A percentile compares a stretch with the other conserved stretches of the same genome.
Evolutionary conservation across 2,329 filamentous ascomycete genomes (phyloP).

Genomic region (Fusarium pseudocircinatum): DNA sequence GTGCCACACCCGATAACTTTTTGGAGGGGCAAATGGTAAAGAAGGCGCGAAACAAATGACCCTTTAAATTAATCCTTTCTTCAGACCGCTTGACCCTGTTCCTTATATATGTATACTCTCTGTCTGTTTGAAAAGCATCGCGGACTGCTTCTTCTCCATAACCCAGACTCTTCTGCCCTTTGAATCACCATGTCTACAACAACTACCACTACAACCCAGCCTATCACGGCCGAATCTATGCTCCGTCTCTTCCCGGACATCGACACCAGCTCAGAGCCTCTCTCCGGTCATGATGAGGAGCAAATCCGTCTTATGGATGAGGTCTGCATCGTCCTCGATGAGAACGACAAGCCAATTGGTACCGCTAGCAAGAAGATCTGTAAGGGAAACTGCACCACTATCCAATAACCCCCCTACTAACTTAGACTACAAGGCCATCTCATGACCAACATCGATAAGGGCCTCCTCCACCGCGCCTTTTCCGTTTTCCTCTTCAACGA

Average conservation of each 20-base stretch:
- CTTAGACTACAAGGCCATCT: constrained; percentile 75
- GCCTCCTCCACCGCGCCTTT: constrained; percentile 95
- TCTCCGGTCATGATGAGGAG: constrained; percentile 94
- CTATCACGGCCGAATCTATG: constrained; percentile 87
- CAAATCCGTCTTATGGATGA: constrained; percentile 99
- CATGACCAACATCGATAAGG: constrained; percentile 98
- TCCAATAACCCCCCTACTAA: constrained; percentile 22
- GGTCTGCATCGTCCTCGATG: constrained; percentile 95
- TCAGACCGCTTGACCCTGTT: constrained; percentile 31
- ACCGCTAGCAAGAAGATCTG: constrained; percentile 98
- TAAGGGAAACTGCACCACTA: constrained; percentile 57
- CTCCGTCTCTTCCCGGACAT: constrained; percentile 88
- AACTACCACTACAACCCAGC: constrained; percentile 57
- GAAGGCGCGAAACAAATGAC: constrained; percentile 29
- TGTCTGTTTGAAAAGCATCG: background rate
- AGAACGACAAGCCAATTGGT: constrained; percentile 91
- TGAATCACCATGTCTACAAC: constrained; percentile 46
- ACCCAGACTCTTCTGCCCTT: background rate
- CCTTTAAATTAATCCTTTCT: constrained; percentile 40
- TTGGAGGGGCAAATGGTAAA: constrained; percentile 43
- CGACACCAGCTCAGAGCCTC: constrained; percentile 74
- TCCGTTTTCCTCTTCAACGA: constrained; percentile 98
- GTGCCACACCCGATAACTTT: constrained; percentile 30
- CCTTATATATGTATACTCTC: constrained; percentile 6
- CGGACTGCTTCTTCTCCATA: background rate